Percentiles rank a stretch among this genome's conserved stretches.
Conservation (phyloP, 345 rosid species). For the Xanthoceras sorbifolium region DNA sequence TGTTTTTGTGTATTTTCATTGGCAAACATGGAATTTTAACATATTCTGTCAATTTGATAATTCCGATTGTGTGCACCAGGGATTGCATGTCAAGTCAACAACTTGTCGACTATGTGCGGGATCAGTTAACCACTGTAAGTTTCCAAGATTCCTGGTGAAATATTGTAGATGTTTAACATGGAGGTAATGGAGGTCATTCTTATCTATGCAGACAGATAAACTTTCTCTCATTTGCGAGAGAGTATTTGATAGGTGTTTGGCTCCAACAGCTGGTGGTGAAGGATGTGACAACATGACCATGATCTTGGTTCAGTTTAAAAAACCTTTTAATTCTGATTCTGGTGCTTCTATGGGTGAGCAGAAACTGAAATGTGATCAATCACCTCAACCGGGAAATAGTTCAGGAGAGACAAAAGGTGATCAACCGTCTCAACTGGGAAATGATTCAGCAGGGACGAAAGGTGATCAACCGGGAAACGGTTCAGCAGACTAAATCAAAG, state of each 20-base stretch:
- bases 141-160: background rate
- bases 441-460: background rate
- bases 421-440: slow-evolving; percentile 7
- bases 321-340: slow-evolving; percentile 23
- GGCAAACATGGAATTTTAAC: background rate
- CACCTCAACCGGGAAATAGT: background rate
- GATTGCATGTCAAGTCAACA: slow-evolving; percentile 91
- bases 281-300: slow-evolving; percentile 99
- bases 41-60: slow-evolving; percentile 1
- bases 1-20: background rate
- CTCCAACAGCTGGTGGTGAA: slow-evolving; percentile 81
- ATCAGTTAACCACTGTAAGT: slow-evolving; percentile 54
- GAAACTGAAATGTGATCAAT: background rate
- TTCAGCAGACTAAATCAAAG: slow-evolving; percentile 14
- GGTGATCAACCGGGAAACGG: background rate
- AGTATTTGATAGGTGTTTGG: slow-evolving; percentile 83
- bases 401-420: background rate
- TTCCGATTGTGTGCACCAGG: slow-evolving; percentile 37
- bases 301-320: slow-evolving; percentile 84
- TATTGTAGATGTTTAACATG: background rate
- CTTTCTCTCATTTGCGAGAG: slow-evolving; percentile 79
- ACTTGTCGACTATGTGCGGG: slow-evolving; percentile 69
- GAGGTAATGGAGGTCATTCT: background rate
- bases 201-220: slow-evolving; percentile 64
- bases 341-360: slow-evolving; percentile 9